phyloP scores from a whole-genome alignment of 306 rosid genomes.

The Benincasa hispida region DNA sequence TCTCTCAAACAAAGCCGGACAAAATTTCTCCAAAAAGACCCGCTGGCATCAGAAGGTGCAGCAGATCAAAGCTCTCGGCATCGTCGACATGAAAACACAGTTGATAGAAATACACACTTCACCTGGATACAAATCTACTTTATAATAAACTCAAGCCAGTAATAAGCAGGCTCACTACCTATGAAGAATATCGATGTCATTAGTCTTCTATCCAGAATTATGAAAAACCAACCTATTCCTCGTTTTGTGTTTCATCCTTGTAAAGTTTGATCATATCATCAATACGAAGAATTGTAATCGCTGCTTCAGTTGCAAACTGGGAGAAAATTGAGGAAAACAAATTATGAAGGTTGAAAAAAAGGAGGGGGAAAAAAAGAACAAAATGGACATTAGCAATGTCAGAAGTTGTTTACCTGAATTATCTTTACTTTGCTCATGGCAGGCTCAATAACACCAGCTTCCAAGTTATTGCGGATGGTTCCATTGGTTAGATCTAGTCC shows the following conservation, averaged over 20 bases:
- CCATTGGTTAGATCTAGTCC: constrained; percentile 88
- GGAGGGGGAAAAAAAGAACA: too few relatives aligned
- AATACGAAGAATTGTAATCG: constrained; percentile 87
- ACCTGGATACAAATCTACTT: background rate
- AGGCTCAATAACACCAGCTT: constrained; percentile 99
- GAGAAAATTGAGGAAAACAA: background rate
- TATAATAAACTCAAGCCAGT: background rate
- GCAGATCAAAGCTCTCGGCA: background rate
- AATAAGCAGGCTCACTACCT: background rate
- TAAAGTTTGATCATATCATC: constrained; percentile 96
- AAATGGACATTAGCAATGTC: background rate
- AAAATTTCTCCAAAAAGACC: background rate
- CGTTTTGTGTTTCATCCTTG: constrained; percentile 79
- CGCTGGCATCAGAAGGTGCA: background rate
- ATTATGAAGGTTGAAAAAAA: background rate
- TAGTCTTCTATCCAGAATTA: background rate
- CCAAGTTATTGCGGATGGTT: constrained; percentile 66
- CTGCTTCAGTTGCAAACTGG: constrained; percentile 98
- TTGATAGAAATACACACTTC: background rate
- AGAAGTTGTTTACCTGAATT: constrained; percentile 46
- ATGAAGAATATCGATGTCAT: background rate
- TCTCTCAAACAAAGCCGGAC: background rate
- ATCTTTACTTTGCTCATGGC: constrained; percentile 99
- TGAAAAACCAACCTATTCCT: background rate
- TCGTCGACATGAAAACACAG: background rate